Evolutionary conservation across 2,329 filamentous ascomycete genomes (phyloP).

Genomic region (Ophiocordyceps polyrhachis-furcata): DNA sequence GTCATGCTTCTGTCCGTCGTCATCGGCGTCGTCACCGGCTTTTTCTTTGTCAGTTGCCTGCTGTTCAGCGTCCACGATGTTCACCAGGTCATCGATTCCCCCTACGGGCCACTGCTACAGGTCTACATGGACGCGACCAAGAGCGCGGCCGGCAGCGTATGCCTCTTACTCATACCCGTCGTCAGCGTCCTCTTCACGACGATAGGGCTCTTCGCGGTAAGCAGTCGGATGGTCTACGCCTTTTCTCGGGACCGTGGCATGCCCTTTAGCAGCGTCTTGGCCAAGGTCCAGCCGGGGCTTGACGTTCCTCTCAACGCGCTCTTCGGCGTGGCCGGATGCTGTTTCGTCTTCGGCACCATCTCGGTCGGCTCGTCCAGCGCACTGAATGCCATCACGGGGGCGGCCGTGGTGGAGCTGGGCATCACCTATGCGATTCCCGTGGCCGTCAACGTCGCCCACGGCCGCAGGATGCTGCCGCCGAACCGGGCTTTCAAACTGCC

Average conservation of each 20-base stretch:
- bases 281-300: constrained; percentile 39
- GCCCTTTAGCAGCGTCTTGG: constrained; percentile 41
- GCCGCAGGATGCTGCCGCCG: constrained; percentile 45
- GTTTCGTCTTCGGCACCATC: constrained; percentile 51
- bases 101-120: constrained; percentile 39
- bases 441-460: constrained; percentile 47
- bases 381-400: constrained; percentile 55
- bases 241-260: constrained; percentile 48
- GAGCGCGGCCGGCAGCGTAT: constrained; percentile 42
- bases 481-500: constrained; percentile 18
- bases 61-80: constrained; percentile 45
- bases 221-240: constrained; percentile 47
- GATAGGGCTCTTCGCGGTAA: constrained; percentile 46
- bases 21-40: constrained; percentile 46
- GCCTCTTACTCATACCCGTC: constrained; percentile 47
- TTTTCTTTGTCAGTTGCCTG: constrained; percentile 40
- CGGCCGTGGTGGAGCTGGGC: constrained; percentile 54
- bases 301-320: constrained; percentile 51
- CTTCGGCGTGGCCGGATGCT: constrained; percentile 38
- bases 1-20: constrained; percentile 48
- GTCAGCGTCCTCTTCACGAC: constrained; percentile 47
- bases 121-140: constrained; percentile 47
- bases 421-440: constrained; percentile 62
- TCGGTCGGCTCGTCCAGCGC: constrained; percentile 48
- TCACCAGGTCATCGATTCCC: constrained; percentile 33